Evolutionary conservation across 2,329 filamentous ascomycete species (phyloP).

Genomic region (Fusarium beomiforme): DNA sequence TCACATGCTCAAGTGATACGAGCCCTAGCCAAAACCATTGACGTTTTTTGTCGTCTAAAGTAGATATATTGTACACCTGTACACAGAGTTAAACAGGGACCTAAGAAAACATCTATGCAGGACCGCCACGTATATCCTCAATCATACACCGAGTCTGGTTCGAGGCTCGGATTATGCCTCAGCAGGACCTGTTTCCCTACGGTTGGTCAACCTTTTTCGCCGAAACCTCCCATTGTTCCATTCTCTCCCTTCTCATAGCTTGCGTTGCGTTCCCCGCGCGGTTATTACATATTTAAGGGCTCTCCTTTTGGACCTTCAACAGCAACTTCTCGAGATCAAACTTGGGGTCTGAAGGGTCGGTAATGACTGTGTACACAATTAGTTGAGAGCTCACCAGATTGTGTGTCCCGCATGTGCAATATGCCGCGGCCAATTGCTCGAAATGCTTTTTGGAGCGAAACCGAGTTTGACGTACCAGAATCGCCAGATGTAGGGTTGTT

Average conservation of each 20-base stretch:
- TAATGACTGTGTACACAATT: slow-evolving; percentile 45
- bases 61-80: slow-evolving; percentile 64
- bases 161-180: slow-evolving; percentile 45
- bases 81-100: slow-evolving; percentile 57
- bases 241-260: slow-evolving; percentile 43
- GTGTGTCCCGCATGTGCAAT: background rate
- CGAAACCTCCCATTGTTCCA: slow-evolving; percentile 40
- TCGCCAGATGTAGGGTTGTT: slow-evolving; percentile 65
- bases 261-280: slow-evolving; percentile 20
- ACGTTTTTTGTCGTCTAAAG: slow-evolving; percentile 55
- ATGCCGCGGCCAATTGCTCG: slow-evolving; percentile 25
- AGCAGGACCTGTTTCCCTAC: slow-evolving; percentile 37
- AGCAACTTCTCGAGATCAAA: slow-evolving; percentile 94
- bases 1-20: slow-evolving; percentile 7
- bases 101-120: slow-evolving; percentile 62
- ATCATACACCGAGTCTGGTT: slow-evolving; percentile 51
- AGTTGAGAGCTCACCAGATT: slow-evolving; percentile 25
- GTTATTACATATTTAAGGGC: slow-evolving; percentile 52
- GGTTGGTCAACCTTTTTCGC: slow-evolving; percentile 40
- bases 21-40: slow-evolving; percentile 33
- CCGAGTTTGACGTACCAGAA: slow-evolving; percentile 44
- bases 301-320: slow-evolving; percentile 67
- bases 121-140: slow-evolving; percentile 54
- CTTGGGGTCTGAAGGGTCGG: slow-evolving; percentile 82
- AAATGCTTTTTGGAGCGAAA: slow-evolving; percentile 4